phyloP scores from a whole-genome alignment of 2,329 filamentous ascomycete genomes.

The Pseudogymnoascus sp. region DNA sequence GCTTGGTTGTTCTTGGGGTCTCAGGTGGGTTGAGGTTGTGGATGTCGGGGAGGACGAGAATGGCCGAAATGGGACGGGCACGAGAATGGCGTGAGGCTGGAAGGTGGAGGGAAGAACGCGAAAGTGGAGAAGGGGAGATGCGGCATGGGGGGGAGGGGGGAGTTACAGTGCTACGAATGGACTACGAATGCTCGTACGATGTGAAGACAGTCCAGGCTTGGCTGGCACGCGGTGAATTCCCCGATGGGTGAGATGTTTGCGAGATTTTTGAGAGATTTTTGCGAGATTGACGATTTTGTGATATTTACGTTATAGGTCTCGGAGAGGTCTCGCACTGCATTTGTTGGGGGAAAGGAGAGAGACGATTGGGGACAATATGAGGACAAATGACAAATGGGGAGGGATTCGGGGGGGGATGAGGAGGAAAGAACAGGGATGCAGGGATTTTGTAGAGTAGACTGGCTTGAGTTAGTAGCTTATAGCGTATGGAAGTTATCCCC shows the following conservation, averaged over 20 bases:
- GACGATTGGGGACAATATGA: background rate
- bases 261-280: background rate
- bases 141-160: background rate
- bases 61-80: background rate
- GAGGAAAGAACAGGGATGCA: background rate
- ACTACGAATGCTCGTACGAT: too few relatives aligned
- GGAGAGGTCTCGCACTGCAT: background rate
- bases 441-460: background rate
- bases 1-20: conserved; percentile 1
- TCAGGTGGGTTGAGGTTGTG: background rate
- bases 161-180: background rate
- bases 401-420: background rate
- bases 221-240: background rate
- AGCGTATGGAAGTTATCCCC: background rate
- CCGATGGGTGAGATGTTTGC: background rate
- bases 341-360: background rate
- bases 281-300: background rate
- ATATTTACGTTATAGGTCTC: background rate
- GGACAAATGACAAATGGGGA: background rate
- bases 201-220: background rate
- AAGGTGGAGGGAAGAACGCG: background rate
- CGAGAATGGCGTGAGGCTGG: background rate
- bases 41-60: background rate
- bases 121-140: background rate
- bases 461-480: background rate